Evolutionary conservation across 768 basidiomycete species (phyloP), one percentile per base, ranked within the genome.

Genomic region (Suillus sp.): DNA sequence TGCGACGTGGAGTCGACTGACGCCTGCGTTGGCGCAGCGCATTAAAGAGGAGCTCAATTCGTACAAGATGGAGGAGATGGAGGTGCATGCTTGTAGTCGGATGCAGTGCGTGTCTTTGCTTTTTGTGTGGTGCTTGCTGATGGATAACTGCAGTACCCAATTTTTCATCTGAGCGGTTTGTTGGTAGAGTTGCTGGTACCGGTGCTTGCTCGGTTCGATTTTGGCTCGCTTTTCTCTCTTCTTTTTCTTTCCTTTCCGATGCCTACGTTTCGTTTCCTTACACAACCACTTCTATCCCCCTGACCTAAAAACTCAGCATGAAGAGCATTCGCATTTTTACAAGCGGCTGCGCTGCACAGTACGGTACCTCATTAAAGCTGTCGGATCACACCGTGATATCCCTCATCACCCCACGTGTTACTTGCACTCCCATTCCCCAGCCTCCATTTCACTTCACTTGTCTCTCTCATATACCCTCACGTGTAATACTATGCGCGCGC

Each of bases 21-120:
- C 97, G 59, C 97, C 96, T 50, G 88, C 91, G 63, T 80, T 99
- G 70, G 96, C 96, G 45, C 94, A 98, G 81, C 84, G 90, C 70
- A 99, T 99, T 77, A 99, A 99, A 83, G 95, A 96, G 79, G 94
- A 96, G 78, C 81, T 99, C 59, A 99, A 99, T 78, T 94, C 93
- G 62, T 99, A 93, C 79, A 99, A 99, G 83, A 93, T 98, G 92
- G 95, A 96, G 78, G 95, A 98, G 80, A 99, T 99, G 96, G 94
- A 96, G 75, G 95, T 99, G 65, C 96, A 99, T 77, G 92, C 92
- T 69, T 81, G 91, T 57, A 96, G 93, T 77, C 88, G 93, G 76
- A 87, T 92, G 70, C 90, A 97, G 93, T 95, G 74, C 68, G 93
- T 86, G 56, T 61, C 59, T 51, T 63, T 56, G 58, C 45, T 60